Conservation (phyloP, 768 basidiomycete species). For the Russula sp. region DNA sequence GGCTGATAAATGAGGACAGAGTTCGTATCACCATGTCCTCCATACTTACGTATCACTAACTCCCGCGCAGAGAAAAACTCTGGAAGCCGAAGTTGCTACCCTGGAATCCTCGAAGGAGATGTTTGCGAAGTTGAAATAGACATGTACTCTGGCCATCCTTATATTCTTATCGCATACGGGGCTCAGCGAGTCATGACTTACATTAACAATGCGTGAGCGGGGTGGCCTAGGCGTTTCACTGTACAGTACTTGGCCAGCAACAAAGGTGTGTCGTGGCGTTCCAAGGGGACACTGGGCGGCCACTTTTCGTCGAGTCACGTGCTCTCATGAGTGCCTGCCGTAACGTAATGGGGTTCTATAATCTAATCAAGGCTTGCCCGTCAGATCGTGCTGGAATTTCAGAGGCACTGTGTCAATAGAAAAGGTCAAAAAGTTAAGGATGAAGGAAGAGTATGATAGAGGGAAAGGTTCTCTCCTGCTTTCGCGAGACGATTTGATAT, state of each 20-base stretch:
- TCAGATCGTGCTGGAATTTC: too few species aligned
- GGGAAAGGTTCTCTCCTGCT: too few species aligned
- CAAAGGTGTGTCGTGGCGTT: neutral
- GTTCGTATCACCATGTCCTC: conserved; percentile 36
- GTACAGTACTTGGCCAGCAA: neutral
- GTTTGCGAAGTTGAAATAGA: conserved; percentile 61
- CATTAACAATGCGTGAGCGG: neutral
- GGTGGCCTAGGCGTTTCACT: neutral
- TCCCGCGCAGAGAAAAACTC: conserved; percentile 52
- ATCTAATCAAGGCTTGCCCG: too few species aligned
- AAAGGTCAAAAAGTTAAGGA: too few species aligned
- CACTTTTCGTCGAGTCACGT: too few species aligned
- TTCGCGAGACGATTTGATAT: too few species aligned
- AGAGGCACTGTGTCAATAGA: too few species aligned
- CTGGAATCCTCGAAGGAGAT: conserved; percentile 65
- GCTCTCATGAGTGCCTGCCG: neutral
- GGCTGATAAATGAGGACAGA: conserved; percentile 74
- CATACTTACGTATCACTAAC: neutral
- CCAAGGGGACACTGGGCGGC: too few species aligned
- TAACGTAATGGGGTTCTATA: neutral
- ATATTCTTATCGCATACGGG: neutral
- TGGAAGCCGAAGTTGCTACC: conserved; percentile 75
- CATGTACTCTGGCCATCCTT: neutral
- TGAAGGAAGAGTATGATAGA: too few species aligned
- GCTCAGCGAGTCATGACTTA: neutral